Conservation (phyloP, 2,329 filamentous ascomycete species). For the Pyrenophora teres region DNA sequence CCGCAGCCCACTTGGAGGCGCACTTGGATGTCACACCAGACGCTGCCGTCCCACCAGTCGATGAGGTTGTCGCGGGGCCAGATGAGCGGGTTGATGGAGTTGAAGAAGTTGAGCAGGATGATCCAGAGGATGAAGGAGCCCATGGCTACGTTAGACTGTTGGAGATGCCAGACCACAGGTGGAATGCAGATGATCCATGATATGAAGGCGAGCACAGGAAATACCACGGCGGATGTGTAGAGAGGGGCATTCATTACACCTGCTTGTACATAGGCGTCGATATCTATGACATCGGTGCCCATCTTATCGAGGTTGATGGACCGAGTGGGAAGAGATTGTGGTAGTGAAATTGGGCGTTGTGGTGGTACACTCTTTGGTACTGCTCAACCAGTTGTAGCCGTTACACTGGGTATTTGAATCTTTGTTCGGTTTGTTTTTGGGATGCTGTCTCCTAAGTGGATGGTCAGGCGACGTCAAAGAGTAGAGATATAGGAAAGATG, state of each 20-base stretch:
- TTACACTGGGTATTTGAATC: not conserved
- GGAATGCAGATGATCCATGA: slow-evolving; percentile 59
- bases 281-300: not conserved
- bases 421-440: not conserved
- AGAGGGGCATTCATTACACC: slow-evolving; percentile 15
- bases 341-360: no score
- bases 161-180: slow-evolving; percentile 64
- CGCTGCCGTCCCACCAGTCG: slow-evolving; percentile 62
- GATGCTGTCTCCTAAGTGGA: slow-evolving; percentile 2
- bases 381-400: not conserved
- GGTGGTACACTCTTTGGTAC: no score
- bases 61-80: slow-evolving; percentile 64
- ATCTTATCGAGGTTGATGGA: not conserved
- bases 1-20: slow-evolving; percentile 61
- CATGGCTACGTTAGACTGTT: slow-evolving; percentile 65
- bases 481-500: not conserved
- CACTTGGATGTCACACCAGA: slow-evolving; percentile 68
- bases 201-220: slow-evolving; percentile 58
- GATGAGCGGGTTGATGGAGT: slow-evolving; percentile 65
- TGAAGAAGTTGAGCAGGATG: slow-evolving; percentile 61
- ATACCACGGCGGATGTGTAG: slow-evolving; percentile 45
- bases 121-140: slow-evolving; percentile 62
- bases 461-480: not conserved
- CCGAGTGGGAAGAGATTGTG: not conserved
- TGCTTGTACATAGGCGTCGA: not conserved